Evolutionary conservation across 108 stramenopile genomes (phyloP).

Genomic region (Cyclostephanos tholiformis): DNA sequence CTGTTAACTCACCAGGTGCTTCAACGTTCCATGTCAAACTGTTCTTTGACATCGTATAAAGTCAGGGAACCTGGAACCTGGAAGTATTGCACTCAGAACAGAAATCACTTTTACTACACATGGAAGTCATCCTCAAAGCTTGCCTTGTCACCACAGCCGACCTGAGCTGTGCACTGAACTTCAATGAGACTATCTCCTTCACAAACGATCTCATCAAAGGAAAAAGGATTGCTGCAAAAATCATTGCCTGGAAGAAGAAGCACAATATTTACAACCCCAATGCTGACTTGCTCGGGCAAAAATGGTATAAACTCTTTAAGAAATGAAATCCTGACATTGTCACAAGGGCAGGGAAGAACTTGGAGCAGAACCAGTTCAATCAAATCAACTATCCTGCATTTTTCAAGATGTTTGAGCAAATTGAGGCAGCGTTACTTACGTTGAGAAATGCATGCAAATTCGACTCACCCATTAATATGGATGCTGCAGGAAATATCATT

Average conservation of each 20-base stretch:
- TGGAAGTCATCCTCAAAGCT: not conserved
- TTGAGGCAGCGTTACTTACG: not conserved
- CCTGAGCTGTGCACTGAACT: not conserved
- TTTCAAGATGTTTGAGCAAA: not conserved
- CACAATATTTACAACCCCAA: not conserved
- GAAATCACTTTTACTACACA: not conserved
- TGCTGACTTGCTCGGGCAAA: not conserved
- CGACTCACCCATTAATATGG: not conserved
- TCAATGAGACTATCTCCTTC: not conserved
- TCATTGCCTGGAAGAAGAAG: not conserved
- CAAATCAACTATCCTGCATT: not conserved
- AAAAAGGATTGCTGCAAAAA: not conserved
- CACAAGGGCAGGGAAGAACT: not conserved
- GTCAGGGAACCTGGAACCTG: constrained; percentile 1
- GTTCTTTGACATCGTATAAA: not conserved
- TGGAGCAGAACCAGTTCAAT: not conserved
- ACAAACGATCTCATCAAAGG: not conserved
- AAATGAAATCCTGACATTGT: not conserved
- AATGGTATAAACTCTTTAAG: not conserved
- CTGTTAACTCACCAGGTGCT: not conserved
- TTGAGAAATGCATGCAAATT: not conserved
- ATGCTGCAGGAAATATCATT: not conserved
- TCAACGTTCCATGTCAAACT: not conserved
- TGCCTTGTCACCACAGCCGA: not conserved
- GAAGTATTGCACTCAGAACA: not conserved